Percentiles rank a stretch among this genome's conserved stretches.
These are phyloP conservation scores for Leccinum variabile DNA, from an alignment of 1,284 basidiomycete species.

Conservation along the genomic window DNA sequence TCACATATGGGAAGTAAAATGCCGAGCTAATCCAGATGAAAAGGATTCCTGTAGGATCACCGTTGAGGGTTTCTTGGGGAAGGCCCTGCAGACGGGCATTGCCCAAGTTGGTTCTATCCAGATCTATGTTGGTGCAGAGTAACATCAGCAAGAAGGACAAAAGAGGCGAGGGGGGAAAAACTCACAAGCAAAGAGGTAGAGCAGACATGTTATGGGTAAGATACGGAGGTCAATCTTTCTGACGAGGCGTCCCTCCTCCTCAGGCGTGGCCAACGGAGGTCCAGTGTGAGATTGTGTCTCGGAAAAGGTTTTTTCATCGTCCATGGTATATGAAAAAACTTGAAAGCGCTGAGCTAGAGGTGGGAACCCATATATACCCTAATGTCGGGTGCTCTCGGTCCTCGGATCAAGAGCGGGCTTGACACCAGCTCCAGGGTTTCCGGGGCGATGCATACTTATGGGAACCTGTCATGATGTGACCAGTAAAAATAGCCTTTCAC, in stretches of 20 bases:
- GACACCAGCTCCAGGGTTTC: not conserved
- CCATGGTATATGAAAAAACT: slow-evolving; percentile 15
- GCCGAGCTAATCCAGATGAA: slow-evolving; percentile 74
- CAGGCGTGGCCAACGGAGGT: slow-evolving; percentile 25
- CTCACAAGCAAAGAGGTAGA: slow-evolving; percentile 76
- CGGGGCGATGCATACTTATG: not conserved
- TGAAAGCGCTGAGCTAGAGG: not conserved
- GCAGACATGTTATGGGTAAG: slow-evolving; percentile 66
- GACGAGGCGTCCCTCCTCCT: slow-evolving; percentile 60
- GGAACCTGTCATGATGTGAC: not conserved
- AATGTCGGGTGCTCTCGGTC: not conserved
- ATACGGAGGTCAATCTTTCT: slow-evolving; percentile 69
- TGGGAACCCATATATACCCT: not conserved
- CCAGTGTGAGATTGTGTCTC: slow-evolving; percentile 4
- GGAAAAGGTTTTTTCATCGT: slow-evolving; percentile 21
- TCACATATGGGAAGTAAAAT: slow-evolving; percentile 75
- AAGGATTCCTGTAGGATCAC: slow-evolving; percentile 61
- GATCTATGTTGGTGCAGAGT: slow-evolving; percentile 40
- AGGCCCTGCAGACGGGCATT: slow-evolving; percentile 77
- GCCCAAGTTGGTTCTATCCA: slow-evolving; percentile 73
- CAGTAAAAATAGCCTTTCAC: not conserved
- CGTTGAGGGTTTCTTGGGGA: slow-evolving; percentile 58
- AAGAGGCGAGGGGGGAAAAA: not conserved
- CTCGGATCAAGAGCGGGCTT: slow-evolving; percentile 4
- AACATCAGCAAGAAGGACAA: slow-evolving; percentile 3